A percentile compares a stretch with the other conserved stretches of the same genome.
These are phyloP conservation scores for Xylariomycetidae sp. DNA, from an alignment of 2,329 filamentous ascomycete genomes.

Conservation along the genomic window DNA sequence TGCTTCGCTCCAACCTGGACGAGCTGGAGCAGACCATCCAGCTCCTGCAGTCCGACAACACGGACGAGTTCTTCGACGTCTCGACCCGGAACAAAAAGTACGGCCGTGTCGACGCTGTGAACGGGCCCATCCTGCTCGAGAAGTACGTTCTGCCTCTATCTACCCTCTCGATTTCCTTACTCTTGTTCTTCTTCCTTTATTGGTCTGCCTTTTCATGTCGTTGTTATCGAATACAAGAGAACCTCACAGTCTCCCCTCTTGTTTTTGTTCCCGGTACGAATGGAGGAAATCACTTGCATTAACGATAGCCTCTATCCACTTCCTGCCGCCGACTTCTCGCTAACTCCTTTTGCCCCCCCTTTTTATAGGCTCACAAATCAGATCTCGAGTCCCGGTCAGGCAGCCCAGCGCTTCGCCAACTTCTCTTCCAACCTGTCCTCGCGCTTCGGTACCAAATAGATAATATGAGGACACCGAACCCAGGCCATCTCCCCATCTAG, in stretches of 20 bases:
- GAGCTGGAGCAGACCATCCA: conserved; percentile 91
- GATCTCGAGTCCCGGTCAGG: conserved; percentile 53
- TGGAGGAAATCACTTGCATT: too few species aligned
- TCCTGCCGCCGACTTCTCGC: too few species aligned
- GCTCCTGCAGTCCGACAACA: conserved; percentile 80
- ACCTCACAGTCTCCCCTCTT: too few species aligned
- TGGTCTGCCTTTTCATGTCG: too few species aligned
- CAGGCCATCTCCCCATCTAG: too few species aligned
- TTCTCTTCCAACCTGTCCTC: conserved; percentile 73
- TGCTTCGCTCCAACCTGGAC: conserved; percentile 82
- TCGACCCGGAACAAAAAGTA: conserved; percentile 89
- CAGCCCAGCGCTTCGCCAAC: conserved; percentile 62
- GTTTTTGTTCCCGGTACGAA: too few species aligned
- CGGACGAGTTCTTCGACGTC: conserved; percentile 96
- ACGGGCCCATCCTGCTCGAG: conserved; percentile 84
- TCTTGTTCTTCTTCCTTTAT: too few species aligned
- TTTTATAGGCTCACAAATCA: conserved; percentile 56
- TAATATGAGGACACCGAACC: too few species aligned
- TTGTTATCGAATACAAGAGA: too few species aligned
- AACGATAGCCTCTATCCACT: too few species aligned
- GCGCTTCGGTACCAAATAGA: conserved; percentile 62
- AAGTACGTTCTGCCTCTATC: conserved; percentile 71
- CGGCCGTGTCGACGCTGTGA: conserved; percentile 84
- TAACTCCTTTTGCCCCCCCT: conserved; percentile 26
- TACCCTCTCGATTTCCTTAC: too few species aligned